Percentiles rank a stretch among this genome's conserved stretches.
These are phyloP conservation scores for Pseudogymnoascus sp. DNA, from an alignment of 2,329 filamentous ascomycete species.

Conservation along the genomic window DNA sequence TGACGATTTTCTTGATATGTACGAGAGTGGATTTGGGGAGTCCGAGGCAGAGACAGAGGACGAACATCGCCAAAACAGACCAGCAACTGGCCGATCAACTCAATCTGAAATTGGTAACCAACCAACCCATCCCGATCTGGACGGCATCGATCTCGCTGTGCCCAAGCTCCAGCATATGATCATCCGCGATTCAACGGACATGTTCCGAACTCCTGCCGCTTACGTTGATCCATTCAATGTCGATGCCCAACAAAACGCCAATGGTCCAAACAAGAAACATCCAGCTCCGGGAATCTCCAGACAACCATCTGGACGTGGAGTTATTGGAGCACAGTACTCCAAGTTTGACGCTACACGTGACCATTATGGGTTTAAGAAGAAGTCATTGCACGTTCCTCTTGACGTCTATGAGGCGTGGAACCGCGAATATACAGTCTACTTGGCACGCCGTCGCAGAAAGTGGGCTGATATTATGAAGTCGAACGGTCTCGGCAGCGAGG, in stretches of 20 bases:
- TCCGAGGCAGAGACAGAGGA: conserved; percentile 34
- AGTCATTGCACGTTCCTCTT: conserved; percentile 66
- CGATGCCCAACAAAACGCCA: not conserved
- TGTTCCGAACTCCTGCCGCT: not conserved
- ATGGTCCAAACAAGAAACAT: not conserved
- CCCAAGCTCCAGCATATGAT: not conserved
- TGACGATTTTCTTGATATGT: conserved; percentile 63
- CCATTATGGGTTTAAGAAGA: conserved; percentile 87
- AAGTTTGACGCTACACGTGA: conserved; percentile 45
- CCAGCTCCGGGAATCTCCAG: not conserved
- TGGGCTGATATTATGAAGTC: conserved; percentile 74
- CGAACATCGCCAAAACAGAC: conserved; percentile 14
- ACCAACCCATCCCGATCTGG: not conserved
- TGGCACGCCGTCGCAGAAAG: conserved; percentile 67
- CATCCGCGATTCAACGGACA: not conserved
- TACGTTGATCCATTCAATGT: not conserved
- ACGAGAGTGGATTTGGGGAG: conserved; percentile 53
- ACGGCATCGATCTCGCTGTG: not conserved
- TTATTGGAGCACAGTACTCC: not conserved
- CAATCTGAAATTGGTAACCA: not conserved
- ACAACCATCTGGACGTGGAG: not conserved
- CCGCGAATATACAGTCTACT: conserved; percentile 61
- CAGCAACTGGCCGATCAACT: conserved; percentile 16
- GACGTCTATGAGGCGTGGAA: conserved; percentile 81
- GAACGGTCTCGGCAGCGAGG: conserved; percentile 60